Percentiles rank a stretch among this genome's conserved stretches.
Conservation (phyloP, 139 green algal genomes). For the Astrephomene gubernaculifera region DNA sequence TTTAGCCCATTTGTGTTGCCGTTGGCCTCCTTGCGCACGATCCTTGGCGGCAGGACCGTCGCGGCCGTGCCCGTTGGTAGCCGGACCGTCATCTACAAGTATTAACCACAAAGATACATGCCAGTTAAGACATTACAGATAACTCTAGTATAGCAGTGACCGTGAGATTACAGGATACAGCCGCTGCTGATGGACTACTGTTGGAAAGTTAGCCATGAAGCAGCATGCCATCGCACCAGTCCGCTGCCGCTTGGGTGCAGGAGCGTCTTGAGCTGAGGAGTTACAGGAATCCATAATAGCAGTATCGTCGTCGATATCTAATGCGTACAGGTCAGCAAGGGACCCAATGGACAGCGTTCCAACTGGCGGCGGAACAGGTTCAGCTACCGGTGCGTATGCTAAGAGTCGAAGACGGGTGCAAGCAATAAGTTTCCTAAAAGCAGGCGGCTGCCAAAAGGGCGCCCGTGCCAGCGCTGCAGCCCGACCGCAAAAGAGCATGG, state of each 20-base stretch:
- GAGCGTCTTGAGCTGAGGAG: background rate
- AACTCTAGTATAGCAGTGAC: background rate
- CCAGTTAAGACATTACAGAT: background rate
- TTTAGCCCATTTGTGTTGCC: no score
- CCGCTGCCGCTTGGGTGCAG: conserved; percentile 8
- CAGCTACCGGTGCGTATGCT: background rate
- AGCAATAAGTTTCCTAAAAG: background rate
- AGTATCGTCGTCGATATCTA: background rate
- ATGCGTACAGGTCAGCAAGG: no score
- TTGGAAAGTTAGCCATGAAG: no score
- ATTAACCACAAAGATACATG: background rate
- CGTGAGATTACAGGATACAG: background rate
- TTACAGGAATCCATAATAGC: no score
- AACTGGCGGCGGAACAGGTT: background rate
- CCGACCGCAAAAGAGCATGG: conserved; percentile 14
- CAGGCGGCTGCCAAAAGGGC: background rate
- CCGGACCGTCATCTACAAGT: background rate
- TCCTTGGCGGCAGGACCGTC: background rate
- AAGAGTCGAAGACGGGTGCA: background rate
- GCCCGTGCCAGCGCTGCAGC: background rate
- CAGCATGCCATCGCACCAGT: conserved; percentile 18
- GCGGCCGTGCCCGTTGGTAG: background rate
- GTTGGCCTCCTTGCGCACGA: no score
- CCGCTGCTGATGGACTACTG: no score
- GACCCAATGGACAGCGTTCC: background rate